Base-by-base conservation (phyloP, 352 stramenopile genomes). In the Phytophthora citrophthora region DNA sequence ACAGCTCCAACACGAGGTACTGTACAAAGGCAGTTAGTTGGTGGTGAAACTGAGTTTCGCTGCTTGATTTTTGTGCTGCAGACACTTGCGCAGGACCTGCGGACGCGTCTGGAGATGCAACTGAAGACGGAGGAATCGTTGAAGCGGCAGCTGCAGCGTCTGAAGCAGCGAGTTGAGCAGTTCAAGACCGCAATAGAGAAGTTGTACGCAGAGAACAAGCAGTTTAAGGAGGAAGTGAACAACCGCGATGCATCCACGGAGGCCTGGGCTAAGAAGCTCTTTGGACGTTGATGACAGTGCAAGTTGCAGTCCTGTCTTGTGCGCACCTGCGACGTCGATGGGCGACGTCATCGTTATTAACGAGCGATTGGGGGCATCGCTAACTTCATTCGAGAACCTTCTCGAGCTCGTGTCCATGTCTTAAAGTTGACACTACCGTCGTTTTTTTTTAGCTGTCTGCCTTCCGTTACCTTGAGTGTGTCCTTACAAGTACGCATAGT, bases 301-400 rank as follows among this genome's bases (percentile, higher is more conserved):
- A 49, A 18, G 20, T 32, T 48, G 6, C 39, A 40, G 52, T 16
- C 45, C 53, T n/a, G 44, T 68, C 59, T 68, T 57, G 45, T 58
- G 46, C 20, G 41, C 53, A 49, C 31, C 3, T 47, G 29, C 29
- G 29, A 34, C 29, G 29, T 44, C 41, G 18, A 40, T 41, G 47
- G 38, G 50, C 29, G 50, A 61, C 49, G 50, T 54, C 50, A 61
- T 60, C n/a, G 48, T 32, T 38, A 54, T 44, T 36, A 54, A 41
- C 26, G 29, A 11, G 23, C 20, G 18, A 20, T 20, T 20, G 18
- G 18, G 18, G 27, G n/a, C 18, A 62, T 50, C 48, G 55, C 31
- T 41, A 61, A 29, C 47, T 7, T 20, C 27, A 46, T 72, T 72
- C 58, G 51, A 72, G 64, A 72, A 72, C 58, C 40, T 72, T 72